Evolutionary conservation across 305 asterid species (phyloP).

Genomic region (Fraxinus platypoda): DNA sequence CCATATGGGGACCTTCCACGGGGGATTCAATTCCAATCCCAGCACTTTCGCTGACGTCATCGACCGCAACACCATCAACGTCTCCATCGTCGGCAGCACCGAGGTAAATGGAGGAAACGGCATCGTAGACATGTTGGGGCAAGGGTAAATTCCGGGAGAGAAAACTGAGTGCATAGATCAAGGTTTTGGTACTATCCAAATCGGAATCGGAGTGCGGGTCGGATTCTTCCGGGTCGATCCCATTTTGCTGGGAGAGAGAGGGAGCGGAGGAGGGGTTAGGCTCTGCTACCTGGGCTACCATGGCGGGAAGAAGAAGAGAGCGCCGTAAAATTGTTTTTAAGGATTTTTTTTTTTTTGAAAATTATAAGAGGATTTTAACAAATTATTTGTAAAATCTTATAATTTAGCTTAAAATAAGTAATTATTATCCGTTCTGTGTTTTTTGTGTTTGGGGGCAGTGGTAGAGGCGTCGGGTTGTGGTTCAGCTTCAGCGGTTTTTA

Average conservation of each 20-base stretch:
- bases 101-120: slow-evolving; percentile 70
- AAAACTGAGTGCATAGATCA: slow-evolving; percentile 89
- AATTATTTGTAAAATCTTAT: not conserved
- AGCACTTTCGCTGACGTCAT: slow-evolving; percentile 27
- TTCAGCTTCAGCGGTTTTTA: not conserved
- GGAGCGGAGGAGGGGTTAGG: slow-evolving; percentile 30
- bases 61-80: slow-evolving; percentile 18
- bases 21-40: slow-evolving; percentile 28
- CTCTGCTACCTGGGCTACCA: slow-evolving; percentile 62
- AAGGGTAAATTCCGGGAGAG: slow-evolving; percentile 89
- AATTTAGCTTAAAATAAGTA: not conserved
- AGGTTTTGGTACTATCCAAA: slow-evolving; percentile 61
- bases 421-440: not conserved
- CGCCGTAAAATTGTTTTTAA: slow-evolving; percentile 32
- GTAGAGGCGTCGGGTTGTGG: not conserved
- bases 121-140: slow-evolving; percentile 77
- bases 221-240: slow-evolving; percentile 16
- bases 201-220: slow-evolving; percentile 27
- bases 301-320: slow-evolving; percentile 53
- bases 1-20: slow-evolving; percentile 25
- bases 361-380: not conserved
- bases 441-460: not conserved
- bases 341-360: not conserved
- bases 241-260: slow-evolving; percentile 37
- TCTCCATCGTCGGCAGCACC: slow-evolving; percentile 23